Percentiles rank a stretch among this genome's conserved stretches.
phyloP scores from a whole-genome alignment of 129 eudicot genomes.

The Erigeron canadensis region DNA sequence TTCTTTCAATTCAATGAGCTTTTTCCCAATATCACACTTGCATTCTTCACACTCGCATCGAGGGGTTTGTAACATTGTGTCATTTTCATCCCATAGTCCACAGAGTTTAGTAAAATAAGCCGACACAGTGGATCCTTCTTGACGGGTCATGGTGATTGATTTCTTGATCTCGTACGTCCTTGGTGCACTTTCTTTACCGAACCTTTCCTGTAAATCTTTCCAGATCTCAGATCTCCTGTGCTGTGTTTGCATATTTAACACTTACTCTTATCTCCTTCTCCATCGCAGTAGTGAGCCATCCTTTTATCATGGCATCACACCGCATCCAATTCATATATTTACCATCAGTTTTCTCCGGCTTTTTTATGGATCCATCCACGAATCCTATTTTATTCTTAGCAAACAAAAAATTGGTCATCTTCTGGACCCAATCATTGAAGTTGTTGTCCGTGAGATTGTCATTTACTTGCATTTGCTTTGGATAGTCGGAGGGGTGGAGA shows the following conservation, averaged over 20 bases:
- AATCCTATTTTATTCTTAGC: slow-evolving; percentile 2
- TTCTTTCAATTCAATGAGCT: background rate
- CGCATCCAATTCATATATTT: background rate
- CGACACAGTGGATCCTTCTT: background rate
- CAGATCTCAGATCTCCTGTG: background rate
- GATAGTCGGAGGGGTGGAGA: background rate
- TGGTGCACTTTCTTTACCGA: background rate
- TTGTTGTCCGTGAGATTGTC: background rate
- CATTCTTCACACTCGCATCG: background rate
- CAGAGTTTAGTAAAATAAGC: too few species aligned
- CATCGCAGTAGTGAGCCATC: background rate
- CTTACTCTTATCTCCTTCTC: background rate
- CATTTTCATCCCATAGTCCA: too few species aligned
- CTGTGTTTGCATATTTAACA: background rate
- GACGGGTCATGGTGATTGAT: background rate
- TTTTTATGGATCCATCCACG: background rate
- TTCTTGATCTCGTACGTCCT: background rate
- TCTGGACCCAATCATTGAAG: background rate
- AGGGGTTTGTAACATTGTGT: too few species aligned
- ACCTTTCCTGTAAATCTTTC: background rate
- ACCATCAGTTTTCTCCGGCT: background rate
- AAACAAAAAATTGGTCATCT: slow-evolving; percentile 5
- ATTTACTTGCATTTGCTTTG: background rate
- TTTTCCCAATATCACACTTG: background rate
- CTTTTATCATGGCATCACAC: too few species aligned